These are phyloP conservation scores for Phytophthora pseudosyringae DNA, from an alignment of 352 stramenopile genomes.

Conservation along the genomic window DNA sequence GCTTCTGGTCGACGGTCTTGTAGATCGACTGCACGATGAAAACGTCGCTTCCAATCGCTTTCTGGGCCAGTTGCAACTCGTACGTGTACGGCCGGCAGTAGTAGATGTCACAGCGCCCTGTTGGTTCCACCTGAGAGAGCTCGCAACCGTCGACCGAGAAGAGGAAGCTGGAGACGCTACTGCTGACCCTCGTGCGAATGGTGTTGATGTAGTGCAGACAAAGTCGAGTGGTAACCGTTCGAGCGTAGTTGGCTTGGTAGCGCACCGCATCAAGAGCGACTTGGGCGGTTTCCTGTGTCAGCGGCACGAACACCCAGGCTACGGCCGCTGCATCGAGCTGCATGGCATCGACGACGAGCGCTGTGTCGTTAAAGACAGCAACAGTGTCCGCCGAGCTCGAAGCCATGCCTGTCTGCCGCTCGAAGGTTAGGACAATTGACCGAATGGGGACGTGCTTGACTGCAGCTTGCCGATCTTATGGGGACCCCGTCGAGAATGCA, in stretches of 20 bases:
- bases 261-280: slow-evolving; percentile 46
- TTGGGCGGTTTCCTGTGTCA: slow-evolving; percentile 29
- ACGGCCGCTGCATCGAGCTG: slow-evolving; percentile 12
- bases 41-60: slow-evolving; percentile 31
- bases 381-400: not conserved
- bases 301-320: slow-evolving; percentile 30
- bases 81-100: slow-evolving; percentile 49
- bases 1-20: slow-evolving; percentile 49
- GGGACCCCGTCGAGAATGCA: not conserved
- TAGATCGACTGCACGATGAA: slow-evolving; percentile 56
- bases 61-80: slow-evolving; percentile 49
- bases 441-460: too few relatives aligned
- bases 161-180: slow-evolving; percentile 37
- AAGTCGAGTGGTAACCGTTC: slow-evolving; percentile 32
- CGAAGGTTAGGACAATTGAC: not conserved
- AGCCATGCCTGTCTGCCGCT: slow-evolving; percentile 3
- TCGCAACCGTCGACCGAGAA: slow-evolving; percentile 51
- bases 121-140: slow-evolving; percentile 23
- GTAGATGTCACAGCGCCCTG: slow-evolving; percentile 51
- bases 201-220: slow-evolving; percentile 53
- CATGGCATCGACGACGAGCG: slow-evolving; percentile 7
- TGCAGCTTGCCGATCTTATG: not conserved
- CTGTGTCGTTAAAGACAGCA: not conserved
- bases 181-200: slow-evolving; percentile 31
- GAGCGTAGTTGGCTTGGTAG: slow-evolving; percentile 49